Evolutionary conservation across 2,329 filamentous ascomycete species (phyloP).

Genomic region (Pseudogymnoascus sp.): DNA sequence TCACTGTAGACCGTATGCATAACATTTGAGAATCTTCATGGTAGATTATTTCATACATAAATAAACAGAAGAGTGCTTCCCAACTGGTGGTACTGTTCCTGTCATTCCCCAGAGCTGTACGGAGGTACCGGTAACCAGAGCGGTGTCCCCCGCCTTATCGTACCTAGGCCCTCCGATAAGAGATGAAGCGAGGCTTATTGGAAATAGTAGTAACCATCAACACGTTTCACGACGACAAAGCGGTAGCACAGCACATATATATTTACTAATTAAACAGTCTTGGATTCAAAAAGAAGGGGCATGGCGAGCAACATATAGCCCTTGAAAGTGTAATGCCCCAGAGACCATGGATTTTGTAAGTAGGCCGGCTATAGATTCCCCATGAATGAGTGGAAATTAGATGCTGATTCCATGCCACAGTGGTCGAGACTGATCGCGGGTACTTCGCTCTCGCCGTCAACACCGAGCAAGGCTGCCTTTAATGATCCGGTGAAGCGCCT

Average conservation of each 20-base stretch:
- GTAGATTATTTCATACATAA: not conserved
- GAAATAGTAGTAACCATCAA: not conserved
- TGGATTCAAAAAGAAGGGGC: not conserved
- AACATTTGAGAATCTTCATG: not conserved
- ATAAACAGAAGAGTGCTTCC: not conserved
- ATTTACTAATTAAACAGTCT: not conserved
- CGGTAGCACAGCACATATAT: not conserved
- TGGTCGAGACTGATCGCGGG: conserved; percentile 61
- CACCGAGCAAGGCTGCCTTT: conserved; percentile 49
- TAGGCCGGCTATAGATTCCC: not conserved
- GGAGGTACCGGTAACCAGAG: not conserved
- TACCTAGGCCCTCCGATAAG: not conserved
- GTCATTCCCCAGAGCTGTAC: not conserved
- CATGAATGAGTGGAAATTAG: not conserved
- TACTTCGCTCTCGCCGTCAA: conserved; percentile 45
- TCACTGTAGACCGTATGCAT: not conserved
- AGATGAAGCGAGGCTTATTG: conserved; percentile 4
- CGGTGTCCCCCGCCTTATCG: not conserved
- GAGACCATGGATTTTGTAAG: conserved; percentile 1
- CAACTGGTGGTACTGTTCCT: not conserved
- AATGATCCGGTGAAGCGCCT: conserved; percentile 56
- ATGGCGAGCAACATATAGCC: not conserved
- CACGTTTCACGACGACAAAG: not conserved
- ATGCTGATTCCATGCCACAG: conserved; percentile 30
- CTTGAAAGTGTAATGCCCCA: conserved; percentile 3